A percentile compares a stretch with the other conserved stretches of the same genome.
phyloP scores from a whole-genome alignment of 2,329 filamentous ascomycete genomes.

The Phaeophleospora eucalypticola region DNA sequence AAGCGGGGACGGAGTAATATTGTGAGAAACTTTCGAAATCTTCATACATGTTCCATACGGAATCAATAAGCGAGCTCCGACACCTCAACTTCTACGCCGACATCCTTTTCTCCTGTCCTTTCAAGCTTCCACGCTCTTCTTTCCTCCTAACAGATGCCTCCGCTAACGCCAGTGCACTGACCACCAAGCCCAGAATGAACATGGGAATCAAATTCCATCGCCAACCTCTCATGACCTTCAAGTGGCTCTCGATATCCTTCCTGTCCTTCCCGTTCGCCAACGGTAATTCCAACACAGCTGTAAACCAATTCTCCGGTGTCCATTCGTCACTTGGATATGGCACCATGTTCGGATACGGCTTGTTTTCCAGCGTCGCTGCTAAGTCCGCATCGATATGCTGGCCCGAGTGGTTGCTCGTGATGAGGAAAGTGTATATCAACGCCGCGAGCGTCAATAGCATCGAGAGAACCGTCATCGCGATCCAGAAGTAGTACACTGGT shows the following conservation, averaged over 20 bases:
- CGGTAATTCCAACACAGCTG: conserved; percentile 22
- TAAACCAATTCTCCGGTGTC: conserved; percentile 31
- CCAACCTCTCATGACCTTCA: conserved; percentile 27
- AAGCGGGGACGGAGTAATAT: too few species aligned
- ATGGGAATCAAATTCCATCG: conserved; percentile 31
- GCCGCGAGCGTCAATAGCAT: conserved; percentile 24
- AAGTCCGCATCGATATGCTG: conserved; percentile 25
- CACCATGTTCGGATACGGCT: conserved; percentile 27
- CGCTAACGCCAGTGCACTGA: conserved; percentile 15
- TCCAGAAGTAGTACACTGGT: conserved; percentile 22
- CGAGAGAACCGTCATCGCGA: conserved; percentile 22
- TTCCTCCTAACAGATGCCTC: conserved; percentile 10
- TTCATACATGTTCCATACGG: too few species aligned
- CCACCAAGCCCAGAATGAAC: conserved; percentile 21
- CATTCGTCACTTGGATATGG: conserved; percentile 25
- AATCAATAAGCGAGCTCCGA: too few species aligned
- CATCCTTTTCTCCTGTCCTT: neutral
- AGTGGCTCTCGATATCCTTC: conserved; percentile 16
- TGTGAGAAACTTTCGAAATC: too few species aligned
- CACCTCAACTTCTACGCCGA: neutral
- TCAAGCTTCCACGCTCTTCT: neutral
- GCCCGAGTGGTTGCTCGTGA: conserved; percentile 19
- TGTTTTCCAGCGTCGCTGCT: conserved; percentile 21
- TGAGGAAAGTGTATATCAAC: conserved; percentile 26
- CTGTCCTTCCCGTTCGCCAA: conserved; percentile 14